Evolutionary conservation across 2,329 filamentous ascomycete genomes (phyloP), one percentile per base, ranked within the genome.

Genomic region (Sclerotinia trifoliorum): DNA sequence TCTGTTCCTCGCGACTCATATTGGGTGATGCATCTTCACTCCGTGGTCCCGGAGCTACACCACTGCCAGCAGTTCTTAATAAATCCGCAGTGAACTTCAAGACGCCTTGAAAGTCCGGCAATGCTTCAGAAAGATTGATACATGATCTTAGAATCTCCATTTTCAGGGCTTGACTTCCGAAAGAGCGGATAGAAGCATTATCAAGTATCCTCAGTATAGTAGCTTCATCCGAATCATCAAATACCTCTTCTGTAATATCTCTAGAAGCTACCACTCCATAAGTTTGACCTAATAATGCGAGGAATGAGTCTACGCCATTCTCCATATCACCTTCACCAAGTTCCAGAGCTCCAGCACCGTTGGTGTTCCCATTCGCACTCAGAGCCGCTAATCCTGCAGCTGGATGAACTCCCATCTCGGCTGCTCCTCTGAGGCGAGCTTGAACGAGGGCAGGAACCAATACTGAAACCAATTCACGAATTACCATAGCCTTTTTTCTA

Each of bases 401-500:
- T 52, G 95, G 95, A 79, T 98, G 94, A 48, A 99, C 92, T 4
- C 94, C 95, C 75, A 95, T 92, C 77, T 98, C 95, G n/a, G 95
- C 94, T 52, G 95, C 95, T 44, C 94, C 94, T 60, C 94, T 86
- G 58, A 96, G 97, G 51, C 95, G 87, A 21, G 95, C 95, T 79
- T 97, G 93, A 5, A 97, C 90, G 11, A 99, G 83, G 3, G 92
- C 93, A 46, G 89, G 90, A 65, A 96, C 92, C 52, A 98, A 83
- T 21, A 93, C 88, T 4, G 89, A 90, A 11, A 99, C 85, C 62
- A 98, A 84, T 75, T 97, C 93, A 73, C 92, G 89, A 74, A 97
- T 85, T 0, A 97, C 88, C 80, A 98, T 90, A 5, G 92, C 93
- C 79, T 96, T 96, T 80, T 97, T 98, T 68, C 95, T 86, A 69